A percentile compares a stretch with the other conserved stretches of the same genome.
phyloP scores from a whole-genome alignment of 345 rosid genomes.

The Moricandia arvensis region DNA sequence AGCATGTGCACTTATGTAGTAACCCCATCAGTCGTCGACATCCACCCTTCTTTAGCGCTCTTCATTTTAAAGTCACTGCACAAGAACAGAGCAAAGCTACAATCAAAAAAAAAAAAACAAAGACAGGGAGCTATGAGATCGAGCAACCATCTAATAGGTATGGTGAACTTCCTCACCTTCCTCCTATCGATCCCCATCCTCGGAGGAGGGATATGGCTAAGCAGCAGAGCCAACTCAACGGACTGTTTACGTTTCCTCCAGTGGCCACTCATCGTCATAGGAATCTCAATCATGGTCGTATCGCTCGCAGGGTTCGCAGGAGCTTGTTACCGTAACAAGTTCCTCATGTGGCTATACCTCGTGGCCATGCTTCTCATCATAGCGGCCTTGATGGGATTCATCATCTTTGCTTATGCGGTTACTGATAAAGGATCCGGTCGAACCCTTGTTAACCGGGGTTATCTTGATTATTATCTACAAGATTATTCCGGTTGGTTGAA shows the following conservation, averaged over 20 bases:
- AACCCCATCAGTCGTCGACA: slow-evolving; percentile 10
- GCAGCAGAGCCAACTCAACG: slow-evolving; percentile 53
- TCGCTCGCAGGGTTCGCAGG: slow-evolving; percentile 88
- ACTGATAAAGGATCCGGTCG: slow-evolving; percentile 94
- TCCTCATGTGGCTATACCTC: slow-evolving; percentile 84
- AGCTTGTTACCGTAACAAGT: slow-evolving; percentile 79
- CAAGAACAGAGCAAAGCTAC: slow-evolving; percentile 11
- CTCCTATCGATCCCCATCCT: slow-evolving; percentile 82
- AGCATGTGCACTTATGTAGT: slow-evolving; percentile 33
- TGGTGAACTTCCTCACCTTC: slow-evolving; percentile 77
- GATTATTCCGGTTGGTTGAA: slow-evolving; percentile 79
- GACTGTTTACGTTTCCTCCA: slow-evolving; percentile 88
- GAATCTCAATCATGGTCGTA: slow-evolving; percentile 75
- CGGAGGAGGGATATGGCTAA: slow-evolving; percentile 79
- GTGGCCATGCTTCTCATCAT: slow-evolving; percentile 80
- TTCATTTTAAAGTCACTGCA: slow-evolving; percentile 17
- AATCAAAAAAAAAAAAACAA: neutral
- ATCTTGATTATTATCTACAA: slow-evolving; percentile 69
- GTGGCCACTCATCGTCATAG: slow-evolving; percentile 68
- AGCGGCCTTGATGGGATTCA: slow-evolving; percentile 63
- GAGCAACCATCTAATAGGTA: slow-evolving; percentile 74
- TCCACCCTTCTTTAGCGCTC: slow-evolving; percentile 10
- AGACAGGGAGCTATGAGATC: slow-evolving; percentile 40
- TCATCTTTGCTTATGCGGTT: slow-evolving; percentile 79
- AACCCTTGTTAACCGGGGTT: slow-evolving; percentile 48